A percentile compares a stretch with the other conserved stretches of the same genome.
These are phyloP conservation scores for Cyberlindnera amylophila DNA, from an alignment of 805 yeast species.

Conservation along the genomic window DNA sequence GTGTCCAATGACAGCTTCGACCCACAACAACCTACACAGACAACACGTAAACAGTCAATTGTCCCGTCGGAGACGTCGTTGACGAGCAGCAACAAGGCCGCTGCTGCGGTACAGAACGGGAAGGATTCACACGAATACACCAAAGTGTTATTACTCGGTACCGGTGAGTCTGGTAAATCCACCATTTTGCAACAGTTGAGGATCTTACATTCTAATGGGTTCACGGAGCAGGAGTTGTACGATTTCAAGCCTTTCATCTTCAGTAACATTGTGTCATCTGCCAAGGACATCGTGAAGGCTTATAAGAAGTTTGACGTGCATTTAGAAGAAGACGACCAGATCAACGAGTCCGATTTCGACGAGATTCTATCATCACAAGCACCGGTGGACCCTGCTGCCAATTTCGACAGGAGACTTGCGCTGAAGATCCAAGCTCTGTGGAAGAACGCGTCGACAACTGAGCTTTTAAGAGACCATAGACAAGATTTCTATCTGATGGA, in stretches of 20 bases:
- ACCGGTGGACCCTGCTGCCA: constrained; percentile 49
- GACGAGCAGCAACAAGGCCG: constrained; percentile 9
- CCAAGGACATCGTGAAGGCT: constrained; percentile 66
- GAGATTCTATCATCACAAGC: constrained; percentile 23
- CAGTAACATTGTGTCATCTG: constrained; percentile 73
- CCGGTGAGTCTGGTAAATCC: constrained; percentile 60
- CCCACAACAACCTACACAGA: not conserved
- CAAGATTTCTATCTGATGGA: constrained; percentile 81
- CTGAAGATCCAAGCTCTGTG: constrained; percentile 49
- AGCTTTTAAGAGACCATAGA: constrained; percentile 54
- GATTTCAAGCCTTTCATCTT: constrained; percentile 78
- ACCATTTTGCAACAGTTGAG: constrained; percentile 44
- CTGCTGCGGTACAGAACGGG: constrained; percentile 5
- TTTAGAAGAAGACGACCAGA: constrained; percentile 29
- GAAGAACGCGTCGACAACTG: constrained; percentile 52
- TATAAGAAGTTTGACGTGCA: constrained; percentile 43
- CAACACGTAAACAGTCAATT: constrained; percentile 19
- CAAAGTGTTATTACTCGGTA: constrained; percentile 75
- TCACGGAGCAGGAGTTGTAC: constrained; percentile 52
- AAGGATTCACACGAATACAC: constrained; percentile 43
- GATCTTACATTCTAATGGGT: constrained; percentile 39
- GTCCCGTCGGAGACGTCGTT: constrained; percentile 23
- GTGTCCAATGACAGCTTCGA: constrained; percentile 3
- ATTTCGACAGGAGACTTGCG: constrained; percentile 49
- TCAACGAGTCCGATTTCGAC: constrained; percentile 30